Conservation (phyloP, 2,329 filamentous ascomycete species). For the Verticillium alfalfae region DNA sequence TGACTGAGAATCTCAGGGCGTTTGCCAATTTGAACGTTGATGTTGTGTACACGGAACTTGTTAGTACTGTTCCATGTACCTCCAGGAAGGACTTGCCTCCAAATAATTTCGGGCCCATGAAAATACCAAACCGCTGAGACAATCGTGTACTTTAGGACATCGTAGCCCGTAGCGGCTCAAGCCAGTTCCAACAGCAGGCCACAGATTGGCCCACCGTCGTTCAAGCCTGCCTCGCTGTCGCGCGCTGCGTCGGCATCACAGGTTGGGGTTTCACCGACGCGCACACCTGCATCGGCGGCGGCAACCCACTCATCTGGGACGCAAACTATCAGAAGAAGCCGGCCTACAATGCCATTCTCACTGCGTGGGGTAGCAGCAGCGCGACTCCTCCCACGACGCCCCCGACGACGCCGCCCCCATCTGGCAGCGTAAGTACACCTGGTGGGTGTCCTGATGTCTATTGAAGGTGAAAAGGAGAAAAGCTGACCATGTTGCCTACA, state of each 20-base stretch:
- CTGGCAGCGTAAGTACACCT: not conserved
- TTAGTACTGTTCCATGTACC: constrained; percentile 29
- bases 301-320: constrained; percentile 50
- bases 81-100: no score
- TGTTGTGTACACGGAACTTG: constrained; percentile 62
- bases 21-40: constrained; percentile 49
- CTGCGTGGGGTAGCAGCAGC: constrained; percentile 17
- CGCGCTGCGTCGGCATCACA: constrained; percentile 61
- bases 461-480: no score
- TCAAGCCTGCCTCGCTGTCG: constrained; percentile 51
- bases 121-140: constrained; percentile 35
- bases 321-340: constrained; percentile 43
- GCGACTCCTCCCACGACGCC: not conserved
- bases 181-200: not conserved
- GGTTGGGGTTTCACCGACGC: constrained; percentile 51
- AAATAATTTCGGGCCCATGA: no score
- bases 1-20: constrained; percentile 27
- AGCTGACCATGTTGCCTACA: not conserved
- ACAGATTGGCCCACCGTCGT: constrained; percentile 53
- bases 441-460: not conserved
- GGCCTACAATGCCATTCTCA: constrained; percentile 41
- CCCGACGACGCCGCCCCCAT: not conserved
- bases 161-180: not conserved
- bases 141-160: constrained; percentile 21
- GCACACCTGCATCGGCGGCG: constrained; percentile 45